These are phyloP conservation scores for Heritiera littoralis DNA, from an alignment of 345 rosid genomes.

Conservation along the genomic window DNA sequence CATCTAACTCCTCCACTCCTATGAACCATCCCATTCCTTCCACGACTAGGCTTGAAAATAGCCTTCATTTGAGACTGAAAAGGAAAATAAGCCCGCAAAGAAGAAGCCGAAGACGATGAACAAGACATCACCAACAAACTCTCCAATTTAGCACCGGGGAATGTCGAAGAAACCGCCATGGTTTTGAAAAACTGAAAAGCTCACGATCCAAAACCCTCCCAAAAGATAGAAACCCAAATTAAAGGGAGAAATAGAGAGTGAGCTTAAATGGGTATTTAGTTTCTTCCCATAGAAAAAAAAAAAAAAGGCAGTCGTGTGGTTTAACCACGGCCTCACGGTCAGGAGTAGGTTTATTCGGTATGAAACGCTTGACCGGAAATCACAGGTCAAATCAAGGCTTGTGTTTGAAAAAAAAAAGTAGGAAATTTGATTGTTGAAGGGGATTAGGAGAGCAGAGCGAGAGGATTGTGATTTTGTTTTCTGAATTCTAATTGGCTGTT, in stretches of 20 bases:
- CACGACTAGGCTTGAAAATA: conserved; percentile 31
- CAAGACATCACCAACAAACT: conserved; percentile 42
- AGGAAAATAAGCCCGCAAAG: conserved; percentile 34
- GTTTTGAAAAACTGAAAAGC: not conserved
- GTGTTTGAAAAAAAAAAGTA: not conserved
- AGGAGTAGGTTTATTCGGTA: not conserved
- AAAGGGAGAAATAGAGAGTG: conserved; percentile 1
- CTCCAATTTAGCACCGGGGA: conserved; percentile 48
- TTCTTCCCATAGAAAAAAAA: not conserved
- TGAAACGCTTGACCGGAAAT: not conserved
- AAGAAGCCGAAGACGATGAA: conserved; percentile 29
- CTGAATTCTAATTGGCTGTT: conserved; percentile 60
- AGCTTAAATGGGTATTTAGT: not conserved
- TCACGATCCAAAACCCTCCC: not conserved
- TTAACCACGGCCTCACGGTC: not conserved
- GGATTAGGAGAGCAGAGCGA: not conserved
- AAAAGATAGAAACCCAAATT: conserved; percentile 25
- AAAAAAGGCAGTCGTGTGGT: not conserved
- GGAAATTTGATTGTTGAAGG: not conserved
- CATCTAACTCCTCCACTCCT: conserved; percentile 38
- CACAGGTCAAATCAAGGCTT: not conserved
- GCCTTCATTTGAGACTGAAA: conserved; percentile 33
- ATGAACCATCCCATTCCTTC: conserved; percentile 32
- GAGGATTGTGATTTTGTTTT: conserved; percentile 27
- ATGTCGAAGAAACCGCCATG: conserved; percentile 48